phyloP scores from a whole-genome alignment of 2,329 filamentous ascomycete species.

The Escovopsis weberi region DNA sequence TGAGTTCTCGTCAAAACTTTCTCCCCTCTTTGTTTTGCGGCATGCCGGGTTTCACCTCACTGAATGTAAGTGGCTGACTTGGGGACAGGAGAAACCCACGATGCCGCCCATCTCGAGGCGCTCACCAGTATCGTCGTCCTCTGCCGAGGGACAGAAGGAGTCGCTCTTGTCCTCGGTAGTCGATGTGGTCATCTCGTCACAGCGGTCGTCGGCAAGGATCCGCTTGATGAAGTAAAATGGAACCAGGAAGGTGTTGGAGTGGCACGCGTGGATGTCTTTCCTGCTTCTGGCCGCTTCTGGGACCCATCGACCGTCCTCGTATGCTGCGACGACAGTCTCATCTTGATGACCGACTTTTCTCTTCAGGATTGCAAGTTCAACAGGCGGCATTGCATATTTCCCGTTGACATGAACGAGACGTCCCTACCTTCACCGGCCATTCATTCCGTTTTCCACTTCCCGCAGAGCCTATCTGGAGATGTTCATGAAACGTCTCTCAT shows the following conservation, averaged over 20 bases:
- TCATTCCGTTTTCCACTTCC: constrained; percentile 31
- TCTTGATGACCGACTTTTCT: constrained; percentile 27
- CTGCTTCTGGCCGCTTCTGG: constrained; percentile 12
- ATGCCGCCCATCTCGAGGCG: constrained; percentile 18
- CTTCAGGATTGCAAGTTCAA: constrained; percentile 17
- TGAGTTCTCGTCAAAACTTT: background rate
- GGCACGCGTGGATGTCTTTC: constrained; percentile 21
- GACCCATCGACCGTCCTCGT: constrained; percentile 23
- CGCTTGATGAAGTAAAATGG: constrained; percentile 13
- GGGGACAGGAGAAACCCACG: background rate
- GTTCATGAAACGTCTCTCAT: constrained; percentile 29
- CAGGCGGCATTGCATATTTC: constrained; percentile 32
- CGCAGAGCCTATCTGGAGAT: constrained; percentile 22
- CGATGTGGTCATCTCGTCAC: constrained; percentile 37
- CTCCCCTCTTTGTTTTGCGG: background rate
- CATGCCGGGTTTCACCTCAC: background rate
- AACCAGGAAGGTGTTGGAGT: constrained; percentile 20
- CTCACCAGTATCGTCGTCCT: constrained; percentile 31
- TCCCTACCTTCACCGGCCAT: constrained; percentile 32
- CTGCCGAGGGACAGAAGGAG: constrained; percentile 12
- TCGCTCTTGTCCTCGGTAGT: constrained; percentile 30
- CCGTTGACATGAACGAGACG: constrained; percentile 33
- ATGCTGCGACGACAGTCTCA: constrained; percentile 33
- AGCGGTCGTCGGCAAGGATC: constrained; percentile 13
- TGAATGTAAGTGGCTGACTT: background rate